These are phyloP conservation scores for Eimeria sp. DNA, from an alignment of 169 alveolate genomes.

Conservation along the genomic window DNA sequence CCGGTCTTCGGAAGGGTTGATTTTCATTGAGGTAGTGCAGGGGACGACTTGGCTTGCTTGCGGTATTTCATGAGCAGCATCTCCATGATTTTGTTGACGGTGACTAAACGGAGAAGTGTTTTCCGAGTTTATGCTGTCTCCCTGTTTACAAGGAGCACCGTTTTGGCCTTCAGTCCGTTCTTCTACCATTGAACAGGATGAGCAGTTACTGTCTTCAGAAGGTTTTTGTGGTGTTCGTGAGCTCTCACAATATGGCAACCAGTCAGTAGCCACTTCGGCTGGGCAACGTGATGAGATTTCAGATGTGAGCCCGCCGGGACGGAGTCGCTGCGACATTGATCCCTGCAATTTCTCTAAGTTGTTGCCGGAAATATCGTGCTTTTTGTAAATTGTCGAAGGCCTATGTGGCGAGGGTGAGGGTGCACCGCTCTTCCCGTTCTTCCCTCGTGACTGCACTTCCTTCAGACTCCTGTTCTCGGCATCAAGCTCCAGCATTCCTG, in stretches of 20 bases:
- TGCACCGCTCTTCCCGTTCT: neutral
- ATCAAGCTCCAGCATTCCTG: neutral
- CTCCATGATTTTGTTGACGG: neutral
- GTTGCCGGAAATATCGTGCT: neutral
- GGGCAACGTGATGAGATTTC: neutral
- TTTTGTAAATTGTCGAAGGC: neutral
- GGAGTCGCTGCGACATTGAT: conserved; percentile 4
- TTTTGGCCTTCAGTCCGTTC: neutral
- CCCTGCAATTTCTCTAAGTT: neutral
- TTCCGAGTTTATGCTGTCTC: neutral
- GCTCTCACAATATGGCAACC: conserved; percentile 2
- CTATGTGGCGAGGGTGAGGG: neutral
- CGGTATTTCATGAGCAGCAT: neutral
- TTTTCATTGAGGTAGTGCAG: neutral
- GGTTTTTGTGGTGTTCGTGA: neutral
- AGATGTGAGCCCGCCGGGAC: neutral
- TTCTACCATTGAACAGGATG: neutral
- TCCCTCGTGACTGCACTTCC: neutral
- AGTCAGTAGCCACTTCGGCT: conserved; percentile 1
- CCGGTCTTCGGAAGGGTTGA: conserved; percentile 15
- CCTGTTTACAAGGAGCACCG: neutral
- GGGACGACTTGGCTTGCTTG: neutral
- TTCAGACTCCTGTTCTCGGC: neutral
- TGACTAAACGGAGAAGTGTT: neutral
- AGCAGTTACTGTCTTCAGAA: neutral